Evolutionary conservation across 352 stramenopile genomes (phyloP).

Genomic region (Globisporangium cederbergense): DNA sequence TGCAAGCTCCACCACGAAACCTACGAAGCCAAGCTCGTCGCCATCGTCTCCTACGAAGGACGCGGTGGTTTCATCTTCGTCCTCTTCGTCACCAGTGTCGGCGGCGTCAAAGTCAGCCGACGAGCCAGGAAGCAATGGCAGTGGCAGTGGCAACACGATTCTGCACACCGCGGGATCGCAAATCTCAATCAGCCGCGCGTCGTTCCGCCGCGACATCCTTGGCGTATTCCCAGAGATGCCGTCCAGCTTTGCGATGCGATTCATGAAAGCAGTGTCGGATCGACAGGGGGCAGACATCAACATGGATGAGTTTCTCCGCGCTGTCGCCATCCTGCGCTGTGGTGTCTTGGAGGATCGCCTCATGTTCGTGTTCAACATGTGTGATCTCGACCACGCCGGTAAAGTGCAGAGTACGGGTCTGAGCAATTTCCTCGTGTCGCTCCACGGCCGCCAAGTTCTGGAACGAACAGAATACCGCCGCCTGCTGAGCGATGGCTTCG

Average conservation of each 20-base stretch:
- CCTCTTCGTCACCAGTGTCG: constrained; percentile 23
- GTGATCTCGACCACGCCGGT: constrained; percentile 78
- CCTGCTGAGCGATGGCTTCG: constrained; percentile 75
- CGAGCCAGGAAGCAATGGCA: constrained; percentile 27
- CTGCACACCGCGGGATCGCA: constrained; percentile 69
- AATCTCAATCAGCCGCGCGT: constrained; percentile 78
- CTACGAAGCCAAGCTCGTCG: constrained; percentile 22
- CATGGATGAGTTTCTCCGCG: constrained; percentile 86
- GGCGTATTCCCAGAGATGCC: constrained; percentile 89
- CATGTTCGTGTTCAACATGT: constrained; percentile 86
- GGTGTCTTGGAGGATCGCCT: constrained; percentile 76
- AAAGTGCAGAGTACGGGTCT: constrained; percentile 85
- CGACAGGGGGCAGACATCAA: constrained; percentile 83
- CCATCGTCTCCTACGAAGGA: constrained; percentile 22
- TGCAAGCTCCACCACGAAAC: constrained; percentile 10
- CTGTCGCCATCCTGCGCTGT: constrained; percentile 70
- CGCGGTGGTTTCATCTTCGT: constrained; percentile 31
- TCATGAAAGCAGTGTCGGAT: constrained; percentile 86
- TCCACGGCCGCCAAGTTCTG: constrained; percentile 73
- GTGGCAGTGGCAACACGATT: constrained; percentile 41
- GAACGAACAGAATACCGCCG: constrained; percentile 72
- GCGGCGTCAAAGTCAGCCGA: constrained; percentile 36
- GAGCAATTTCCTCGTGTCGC: constrained; percentile 82
- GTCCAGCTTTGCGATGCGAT: constrained; percentile 85
- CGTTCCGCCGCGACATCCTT: constrained; percentile 82